phyloP scores from a whole-genome alignment of 1,284 basidiomycete species.

The Cutaneotrichosporon dermatis region DNA sequence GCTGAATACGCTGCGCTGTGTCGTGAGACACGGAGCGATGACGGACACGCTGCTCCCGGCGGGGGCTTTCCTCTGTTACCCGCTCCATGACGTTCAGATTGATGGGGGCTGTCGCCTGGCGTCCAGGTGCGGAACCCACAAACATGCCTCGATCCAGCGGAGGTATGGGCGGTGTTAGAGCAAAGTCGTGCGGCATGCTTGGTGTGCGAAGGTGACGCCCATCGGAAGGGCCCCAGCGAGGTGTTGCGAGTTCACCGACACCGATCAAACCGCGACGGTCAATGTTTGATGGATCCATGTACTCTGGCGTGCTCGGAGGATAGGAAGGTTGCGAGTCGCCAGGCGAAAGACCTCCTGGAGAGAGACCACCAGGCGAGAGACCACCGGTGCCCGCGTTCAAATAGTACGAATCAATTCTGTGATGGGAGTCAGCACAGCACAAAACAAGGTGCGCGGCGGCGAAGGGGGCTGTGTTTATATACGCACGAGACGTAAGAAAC shows the following conservation, averaged over 20 bases:
- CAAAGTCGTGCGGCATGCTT: conserved; percentile 41
- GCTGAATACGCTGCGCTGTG: conserved; percentile 1
- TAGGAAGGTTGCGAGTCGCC: conserved; percentile 9
- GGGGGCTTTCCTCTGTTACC: conserved; percentile 26
- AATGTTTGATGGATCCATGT: conserved; percentile 66
- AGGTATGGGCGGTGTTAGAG: conserved; percentile 24
- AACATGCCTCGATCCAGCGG: conserved; percentile 10
- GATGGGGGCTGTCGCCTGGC: not conserved
- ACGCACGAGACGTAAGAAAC: conserved; percentile 34
- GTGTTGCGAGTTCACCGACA: conserved; percentile 95
- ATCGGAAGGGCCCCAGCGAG: conserved; percentile 67
- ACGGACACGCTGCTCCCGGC: conserved; percentile 11
- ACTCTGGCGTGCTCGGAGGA: conserved; percentile 36
- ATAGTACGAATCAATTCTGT: conserved; percentile 34
- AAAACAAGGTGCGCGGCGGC: not conserved
- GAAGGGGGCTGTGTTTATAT: not conserved
- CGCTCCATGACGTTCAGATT: conserved; percentile 25
- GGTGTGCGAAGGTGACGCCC: conserved; percentile 40
- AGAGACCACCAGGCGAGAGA: conserved; percentile 9
- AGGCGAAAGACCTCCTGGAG: conserved; percentile 8
- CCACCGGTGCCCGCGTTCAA: conserved; percentile 11
- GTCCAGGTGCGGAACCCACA: conserved; percentile 14
- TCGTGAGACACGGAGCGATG: conserved; percentile 23
- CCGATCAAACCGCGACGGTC: conserved; percentile 86
- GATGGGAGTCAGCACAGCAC: not conserved